Evolutionary conservation across 768 basidiomycete genomes (phyloP).

Genomic region (Candolleomyces aberdarensis): DNA sequence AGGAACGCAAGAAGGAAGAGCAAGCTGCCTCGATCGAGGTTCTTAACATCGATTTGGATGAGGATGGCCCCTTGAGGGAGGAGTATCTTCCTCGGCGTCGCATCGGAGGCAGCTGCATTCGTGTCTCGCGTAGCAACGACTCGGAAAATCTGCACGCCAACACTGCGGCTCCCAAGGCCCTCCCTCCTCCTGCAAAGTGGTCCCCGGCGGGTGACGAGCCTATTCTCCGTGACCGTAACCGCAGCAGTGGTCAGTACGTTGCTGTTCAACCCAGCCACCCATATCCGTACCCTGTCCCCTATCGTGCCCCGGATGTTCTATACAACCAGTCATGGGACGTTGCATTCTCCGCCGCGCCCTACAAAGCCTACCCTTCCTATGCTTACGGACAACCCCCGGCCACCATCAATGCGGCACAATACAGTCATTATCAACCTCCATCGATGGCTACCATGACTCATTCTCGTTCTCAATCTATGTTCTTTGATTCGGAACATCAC

Average conservation of each 20-base stretch:
- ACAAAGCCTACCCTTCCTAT: constrained; percentile 38
- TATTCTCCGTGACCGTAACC: constrained; percentile 51
- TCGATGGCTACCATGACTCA: constrained; percentile 37
- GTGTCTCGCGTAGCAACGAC: constrained; percentile 8
- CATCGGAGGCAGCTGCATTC: constrained; percentile 25
- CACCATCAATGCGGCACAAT: constrained; percentile 29
- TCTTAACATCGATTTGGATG: constrained; percentile 76
- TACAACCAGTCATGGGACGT: constrained; percentile 40
- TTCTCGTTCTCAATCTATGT: constrained; percentile 56
- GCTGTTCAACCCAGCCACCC: constrained; percentile 55
- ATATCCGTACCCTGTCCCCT: constrained; percentile 32
- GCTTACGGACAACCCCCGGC: constrained; percentile 31
- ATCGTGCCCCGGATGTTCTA: constrained; percentile 30
- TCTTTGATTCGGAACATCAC: constrained; percentile 49
- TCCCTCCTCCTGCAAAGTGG: constrained; percentile 80
- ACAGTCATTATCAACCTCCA: constrained; percentile 36
- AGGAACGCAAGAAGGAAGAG: constrained; percentile 56
- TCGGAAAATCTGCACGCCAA: constrained; percentile 19
- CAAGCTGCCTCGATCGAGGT: constrained; percentile 42
- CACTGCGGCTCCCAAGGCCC: constrained; percentile 24
- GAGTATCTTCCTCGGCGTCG: constrained; percentile 78
- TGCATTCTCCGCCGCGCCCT: constrained; percentile 26
- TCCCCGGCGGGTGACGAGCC: constrained; percentile 80
- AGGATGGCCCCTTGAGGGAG: constrained; percentile 78
- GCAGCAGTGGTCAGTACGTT: constrained; percentile 56